phyloP scores from a whole-genome alignment of 129 eudicot genomes.

The Chrysanthemum makinoi region DNA sequence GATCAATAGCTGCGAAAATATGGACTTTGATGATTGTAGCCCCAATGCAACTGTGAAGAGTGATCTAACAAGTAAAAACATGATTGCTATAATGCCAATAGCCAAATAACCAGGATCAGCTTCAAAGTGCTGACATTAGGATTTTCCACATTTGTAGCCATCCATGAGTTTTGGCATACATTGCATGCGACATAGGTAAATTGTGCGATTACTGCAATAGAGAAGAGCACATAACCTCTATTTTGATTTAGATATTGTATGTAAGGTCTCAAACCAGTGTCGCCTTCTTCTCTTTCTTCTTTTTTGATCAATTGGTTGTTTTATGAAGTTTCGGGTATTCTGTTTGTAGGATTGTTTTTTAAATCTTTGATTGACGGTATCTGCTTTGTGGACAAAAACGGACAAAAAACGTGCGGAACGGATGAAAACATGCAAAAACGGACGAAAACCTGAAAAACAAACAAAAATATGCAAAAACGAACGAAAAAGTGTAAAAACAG shows the following conservation, averaged over 20 bases:
- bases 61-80: constrained; percentile 59
- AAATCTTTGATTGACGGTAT: constrained; percentile 41
- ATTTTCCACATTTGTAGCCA: constrained; percentile 90
- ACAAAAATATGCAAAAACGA: too few relatives aligned
- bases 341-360: constrained; percentile 28
- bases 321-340: constrained; percentile 26
- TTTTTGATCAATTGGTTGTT: constrained; percentile 75
- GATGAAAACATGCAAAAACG: too few relatives aligned
- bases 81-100: constrained; percentile 55
- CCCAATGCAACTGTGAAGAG: constrained; percentile 65
- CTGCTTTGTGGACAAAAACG: constrained; percentile 21
- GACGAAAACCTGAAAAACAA: too few relatives aligned
- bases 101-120: constrained; percentile 69
- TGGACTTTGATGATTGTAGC: constrained; percentile 66
- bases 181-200: constrained; percentile 56
- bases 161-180: constrained; percentile 84
- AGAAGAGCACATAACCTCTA: constrained; percentile 55
- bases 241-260: constrained; percentile 65
- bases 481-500: too few relatives aligned
- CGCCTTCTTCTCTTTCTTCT: constrained; percentile 93
- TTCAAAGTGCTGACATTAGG: constrained; percentile 47
- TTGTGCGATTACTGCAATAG: constrained; percentile 64
- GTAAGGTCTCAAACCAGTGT: constrained; percentile 80
- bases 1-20: constrained; percentile 39
- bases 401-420: too few relatives aligned